phyloP scores from a whole-genome alignment of 768 basidiomycete genomes.

The Tricholoma saponaceum region DNA sequence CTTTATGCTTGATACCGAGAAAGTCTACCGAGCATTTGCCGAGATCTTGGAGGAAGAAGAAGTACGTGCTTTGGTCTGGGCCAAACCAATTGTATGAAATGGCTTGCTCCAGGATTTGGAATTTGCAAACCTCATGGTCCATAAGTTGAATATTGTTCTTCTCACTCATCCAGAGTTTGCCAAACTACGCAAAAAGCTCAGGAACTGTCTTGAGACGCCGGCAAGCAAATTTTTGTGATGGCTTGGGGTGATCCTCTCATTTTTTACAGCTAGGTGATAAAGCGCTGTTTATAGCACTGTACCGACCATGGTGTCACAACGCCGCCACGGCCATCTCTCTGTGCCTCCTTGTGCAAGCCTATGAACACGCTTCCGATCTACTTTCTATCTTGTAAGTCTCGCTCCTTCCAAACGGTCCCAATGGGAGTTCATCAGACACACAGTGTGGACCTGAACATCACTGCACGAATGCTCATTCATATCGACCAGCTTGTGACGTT shows the following conservation, averaged over 20 bases:
- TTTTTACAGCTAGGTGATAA: constrained; percentile 84
- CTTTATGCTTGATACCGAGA: constrained; percentile 88
- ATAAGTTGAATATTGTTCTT: constrained; percentile 93
- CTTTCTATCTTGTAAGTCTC: constrained; percentile 98
- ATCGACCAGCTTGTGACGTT: no score
- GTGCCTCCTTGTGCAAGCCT: constrained; percentile 95
- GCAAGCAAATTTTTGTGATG: no score
- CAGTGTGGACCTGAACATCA: no score
- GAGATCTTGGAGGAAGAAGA: constrained; percentile 98
- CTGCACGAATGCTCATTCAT: no score
- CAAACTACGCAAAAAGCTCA: constrained; percentile 88
- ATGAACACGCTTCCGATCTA: constrained; percentile 96
- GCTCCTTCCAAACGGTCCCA: no score
- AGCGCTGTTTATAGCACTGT: constrained; percentile 88
- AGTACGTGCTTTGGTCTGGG: no score
- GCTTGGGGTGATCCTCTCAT: no score
- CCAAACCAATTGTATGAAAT: no score
- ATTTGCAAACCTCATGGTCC: constrained; percentile 95
- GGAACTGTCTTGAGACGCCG: constrained; percentile 92
- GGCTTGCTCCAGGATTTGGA: constrained; percentile 92
- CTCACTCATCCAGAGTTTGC: constrained; percentile 92
- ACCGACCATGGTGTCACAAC: constrained; percentile 99
- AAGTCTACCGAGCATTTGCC: constrained; percentile 92
- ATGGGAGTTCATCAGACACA: no score
- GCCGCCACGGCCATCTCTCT: constrained; percentile 95